Evolutionary conservation across 441 rosid species (phyloP), one percentile per base, ranked within the genome.

Genomic region (Populus hybrid): DNA sequence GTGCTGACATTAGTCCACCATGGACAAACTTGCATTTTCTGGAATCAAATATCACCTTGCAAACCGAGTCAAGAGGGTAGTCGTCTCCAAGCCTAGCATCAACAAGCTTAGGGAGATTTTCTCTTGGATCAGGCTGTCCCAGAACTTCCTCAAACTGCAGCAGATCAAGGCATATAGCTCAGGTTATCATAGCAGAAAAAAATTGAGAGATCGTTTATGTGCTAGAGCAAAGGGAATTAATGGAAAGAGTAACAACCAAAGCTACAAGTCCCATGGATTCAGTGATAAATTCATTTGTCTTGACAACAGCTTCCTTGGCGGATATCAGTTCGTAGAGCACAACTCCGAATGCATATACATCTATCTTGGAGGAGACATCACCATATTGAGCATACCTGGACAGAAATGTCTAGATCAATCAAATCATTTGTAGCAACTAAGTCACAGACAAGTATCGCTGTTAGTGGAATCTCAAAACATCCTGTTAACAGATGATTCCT

Each of bases 311-410:
- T 50, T 83, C 90, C 84, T 90, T 94, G 2, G 95, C 98, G 20
- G 98, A 92, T 38, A 24, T 24, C 24, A 24, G 24, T 24, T 24
- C 24, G 24, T 24, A 24, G 24, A 24, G 24, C 24, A 24, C 24
- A 24, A 24, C 24, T 24, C 24, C 24, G 24, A 24, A 24, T 24
- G 24, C 24, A 24, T 24, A 24, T 24, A 24, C 24, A 91, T 94
- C 97, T 20, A 92, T 82, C 77, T 94, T 92, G 8, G 97, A 83
- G 66, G 98, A 94, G 53, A 92, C 92, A 76, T 90, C 92, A 26
- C 98, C 97, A 68, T 88, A 92, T 68, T 82, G 92, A 16, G 93
- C 97, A 85, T 88, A 91, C 85, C 98, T 92, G 88, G 79, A 75
- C 35, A 64, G 18, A 35, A 65, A 65, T 67, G 33, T 28, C 63